Evolutionary conservation across 768 basidiomycete genomes (phyloP), one percentile per base, ranked within the genome.

Genomic region (Fomitopsis pulvina): DNA sequence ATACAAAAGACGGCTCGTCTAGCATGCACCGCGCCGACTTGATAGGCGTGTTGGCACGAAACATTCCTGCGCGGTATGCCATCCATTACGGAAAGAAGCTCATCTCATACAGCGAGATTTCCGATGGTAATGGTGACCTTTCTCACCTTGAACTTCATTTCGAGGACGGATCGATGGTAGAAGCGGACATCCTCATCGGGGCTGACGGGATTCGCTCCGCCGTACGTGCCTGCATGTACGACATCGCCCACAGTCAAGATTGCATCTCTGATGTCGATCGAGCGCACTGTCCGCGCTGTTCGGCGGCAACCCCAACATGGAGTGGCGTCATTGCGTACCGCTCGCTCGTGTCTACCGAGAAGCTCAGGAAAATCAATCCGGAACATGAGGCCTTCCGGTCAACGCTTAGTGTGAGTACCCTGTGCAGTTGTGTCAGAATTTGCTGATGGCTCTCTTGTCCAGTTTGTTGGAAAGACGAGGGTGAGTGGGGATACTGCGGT

Each of bases 181-280:
- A 51, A 21, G 50, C 59, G 11, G 62, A 65, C 50, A 50, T 62
- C 6, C 48, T 65, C 41, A 40, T 65, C 28, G 62, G 64, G 4
- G 60, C 58, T 9, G 64, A 65, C 49, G 64, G 64, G 7, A 56
- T 65, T 25, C 58, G 55, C 25, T 65, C 64, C 25, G 47, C 53
- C 22, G 51, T 52, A n/a, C 64, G 64, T 22, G 41, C 46, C 6
- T 18, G 52, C 7, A 57, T 65, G 58, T 57, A 59, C 32, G 41
- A 52, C 21, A 46, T 50, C 14, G 52, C 47, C 5, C 58, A 55
- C 21, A 12, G 30, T 14, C 46, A 47, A 32, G 56, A 57, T 10
- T 60, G 56, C 32, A 9, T 43, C 6, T 11, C 9, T 2, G 32
- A 20, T 20, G 30, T 45, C 12, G 32, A 8, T 21, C 32, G 40